phyloP scores from a whole-genome alignment of 2,329 filamentous ascomycete genomes.

The Fusarium phyllophilum region DNA sequence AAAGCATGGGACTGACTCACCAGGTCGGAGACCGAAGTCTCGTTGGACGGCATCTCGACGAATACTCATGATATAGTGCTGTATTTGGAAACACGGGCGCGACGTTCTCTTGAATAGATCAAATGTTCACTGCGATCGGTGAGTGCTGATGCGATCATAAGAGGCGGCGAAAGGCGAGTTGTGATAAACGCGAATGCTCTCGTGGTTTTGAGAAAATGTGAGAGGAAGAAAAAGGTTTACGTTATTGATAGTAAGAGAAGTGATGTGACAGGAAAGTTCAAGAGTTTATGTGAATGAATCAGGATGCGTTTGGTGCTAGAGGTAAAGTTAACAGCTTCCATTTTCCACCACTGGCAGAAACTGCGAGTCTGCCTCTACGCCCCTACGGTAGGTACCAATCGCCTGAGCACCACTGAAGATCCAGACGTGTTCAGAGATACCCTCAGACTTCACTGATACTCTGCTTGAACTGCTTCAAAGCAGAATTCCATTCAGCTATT shows the following conservation, averaged over 20 bases:
- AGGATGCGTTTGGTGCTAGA: neutral
- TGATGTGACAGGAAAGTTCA: neutral
- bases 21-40: constrained; percentile 24
- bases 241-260: neutral
- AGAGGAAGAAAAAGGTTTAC: neutral
- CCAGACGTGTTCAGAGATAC: neutral
- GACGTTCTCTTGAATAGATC: neutral
- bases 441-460: constrained; percentile 42
- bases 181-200: neutral
- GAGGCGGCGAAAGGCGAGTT: neutral
- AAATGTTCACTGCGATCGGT: neutral
- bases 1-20: neutral
- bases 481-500: constrained; percentile 58
- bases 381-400: neutral
- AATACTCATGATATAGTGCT: constrained; percentile 1
- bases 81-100: neutral
- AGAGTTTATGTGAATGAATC: neutral
- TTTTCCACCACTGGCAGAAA: constrained; percentile 6
- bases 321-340: neutral
- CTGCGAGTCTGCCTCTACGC: neutral
- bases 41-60: constrained; percentile 8
- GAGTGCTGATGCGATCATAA: neutral
- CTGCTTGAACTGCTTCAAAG: constrained; percentile 60
- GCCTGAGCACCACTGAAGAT: neutral
- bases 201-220: neutral